Percentiles rank a stretch among this genome's conserved stretches.
Conservation (phyloP, 78 protist genomes). For the Tieghemostelium lacteum region DNA sequence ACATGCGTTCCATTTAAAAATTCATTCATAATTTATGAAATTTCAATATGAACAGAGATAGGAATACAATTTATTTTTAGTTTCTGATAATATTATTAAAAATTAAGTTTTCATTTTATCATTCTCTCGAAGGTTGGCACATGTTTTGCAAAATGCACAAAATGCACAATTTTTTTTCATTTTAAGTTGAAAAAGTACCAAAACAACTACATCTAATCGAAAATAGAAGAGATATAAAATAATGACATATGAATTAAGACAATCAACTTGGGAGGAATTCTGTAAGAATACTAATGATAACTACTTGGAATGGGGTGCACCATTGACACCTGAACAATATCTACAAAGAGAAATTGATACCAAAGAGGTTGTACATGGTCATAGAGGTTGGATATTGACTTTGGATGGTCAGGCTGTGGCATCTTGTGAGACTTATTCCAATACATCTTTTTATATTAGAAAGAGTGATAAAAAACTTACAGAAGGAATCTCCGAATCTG, state of each 20-base stretch:
- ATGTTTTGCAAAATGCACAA: too few relatives aligned
- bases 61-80: too few relatives aligned
- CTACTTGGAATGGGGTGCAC: constrained; percentile 40
- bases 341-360: constrained; percentile 27
- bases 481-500: constrained; percentile 19
- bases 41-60: too few relatives aligned
- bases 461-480: neutral
- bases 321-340: constrained; percentile 20
- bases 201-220: too few relatives aligned
- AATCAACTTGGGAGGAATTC: constrained; percentile 52
- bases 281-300: constrained; percentile 5
- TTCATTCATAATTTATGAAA: too few relatives aligned
- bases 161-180: too few relatives aligned
- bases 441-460: constrained; percentile 9
- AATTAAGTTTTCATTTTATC: too few relatives aligned
- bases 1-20: too few relatives aligned
- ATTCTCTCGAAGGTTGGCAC: too few relatives aligned
- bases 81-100: too few relatives aligned
- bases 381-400: constrained; percentile 46
- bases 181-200: too few relatives aligned
- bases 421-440: constrained; percentile 55
- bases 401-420: constrained; percentile 4
- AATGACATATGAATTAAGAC: neutral
- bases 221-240: neutral
- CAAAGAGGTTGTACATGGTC: constrained; percentile 14